A percentile compares a stretch with the other conserved stretches of the same genome.
phyloP scores from a whole-genome alignment of 257 asterid genomes.

The Craterostigma plantagineum region DNA sequence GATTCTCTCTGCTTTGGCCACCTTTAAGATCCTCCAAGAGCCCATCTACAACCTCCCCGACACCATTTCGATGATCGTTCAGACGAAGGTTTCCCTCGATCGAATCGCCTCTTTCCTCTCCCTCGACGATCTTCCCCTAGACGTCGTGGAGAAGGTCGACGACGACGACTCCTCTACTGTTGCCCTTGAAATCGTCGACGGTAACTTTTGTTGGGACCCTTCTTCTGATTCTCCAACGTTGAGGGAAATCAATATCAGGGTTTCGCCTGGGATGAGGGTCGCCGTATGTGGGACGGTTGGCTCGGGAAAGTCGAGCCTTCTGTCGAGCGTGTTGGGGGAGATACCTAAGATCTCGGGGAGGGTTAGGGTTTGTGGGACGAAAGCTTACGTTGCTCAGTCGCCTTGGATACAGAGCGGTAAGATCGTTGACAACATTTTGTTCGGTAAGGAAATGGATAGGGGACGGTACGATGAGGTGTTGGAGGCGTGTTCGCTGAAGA shows the following conservation, averaged over 20 bases:
- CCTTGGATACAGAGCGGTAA: conserved; percentile 8
- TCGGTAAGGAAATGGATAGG: conserved; percentile 5
- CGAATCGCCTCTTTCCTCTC: conserved; percentile 73
- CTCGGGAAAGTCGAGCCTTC: conserved; percentile 84
- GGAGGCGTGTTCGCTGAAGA: conserved; percentile 63
- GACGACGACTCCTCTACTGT: conserved; percentile 24
- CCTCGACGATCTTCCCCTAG: conserved; percentile 48
- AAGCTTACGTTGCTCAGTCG: conserved; percentile 6
- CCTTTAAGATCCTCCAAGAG: conserved; percentile 77
- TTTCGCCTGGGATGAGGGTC: conserved; percentile 54
- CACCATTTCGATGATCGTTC: conserved; percentile 64
- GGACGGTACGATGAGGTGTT: conserved; percentile 2
- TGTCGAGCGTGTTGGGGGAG: conserved; percentile 35
- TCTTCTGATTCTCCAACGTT: conserved; percentile 35
- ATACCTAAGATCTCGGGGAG: conserved; percentile 4
- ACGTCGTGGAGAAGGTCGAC: conserved; percentile 36
- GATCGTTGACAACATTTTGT: conserved; percentile 4
- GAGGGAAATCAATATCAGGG: conserved; percentile 35
- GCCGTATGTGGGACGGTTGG: conserved; percentile 94
- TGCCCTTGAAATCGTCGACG: conserved; percentile 48
- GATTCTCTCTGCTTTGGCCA: conserved; percentile 76
- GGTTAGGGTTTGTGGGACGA: conserved; percentile 5
- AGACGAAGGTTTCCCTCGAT: conserved; percentile 86
- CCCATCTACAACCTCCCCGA: conserved; percentile 75
- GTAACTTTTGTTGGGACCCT: conserved; percentile 58